Conservation (phyloP, 208 protist genomes). For the Hexamita inflata region DNA sequence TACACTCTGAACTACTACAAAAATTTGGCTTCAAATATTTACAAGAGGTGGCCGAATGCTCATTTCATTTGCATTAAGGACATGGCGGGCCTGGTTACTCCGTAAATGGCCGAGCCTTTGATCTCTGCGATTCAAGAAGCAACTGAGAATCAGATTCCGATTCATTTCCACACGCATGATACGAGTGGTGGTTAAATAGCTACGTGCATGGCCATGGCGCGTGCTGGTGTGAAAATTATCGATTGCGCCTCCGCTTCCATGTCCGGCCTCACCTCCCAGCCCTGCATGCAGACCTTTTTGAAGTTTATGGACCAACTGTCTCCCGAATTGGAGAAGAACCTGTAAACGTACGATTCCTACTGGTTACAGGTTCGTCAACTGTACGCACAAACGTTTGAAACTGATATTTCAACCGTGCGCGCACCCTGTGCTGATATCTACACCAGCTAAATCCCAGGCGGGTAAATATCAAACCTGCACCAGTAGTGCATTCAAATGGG, state of each 20-base stretch:
- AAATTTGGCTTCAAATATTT: slow-evolving; percentile 30
- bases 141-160: slow-evolving; percentile 52
- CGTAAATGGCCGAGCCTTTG: slow-evolving; percentile 43
- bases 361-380: slow-evolving; percentile 29
- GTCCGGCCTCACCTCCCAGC: slow-evolving; percentile 62
- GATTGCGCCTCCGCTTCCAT: slow-evolving; percentile 54
- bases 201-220: slow-evolving; percentile 53
- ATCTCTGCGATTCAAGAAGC: slow-evolving; percentile 50
- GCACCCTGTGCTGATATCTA: slow-evolving; percentile 47
- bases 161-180: slow-evolving; percentile 74
- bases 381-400: slow-evolving; percentile 28
- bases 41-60: slow-evolving; percentile 35
- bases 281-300: slow-evolving; percentile 58
- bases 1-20: slow-evolving; percentile 52
- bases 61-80: slow-evolving; percentile 67
- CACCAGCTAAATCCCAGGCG: slow-evolving; percentile 58
- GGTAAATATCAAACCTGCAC: slow-evolving; percentile 64
- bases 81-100: slow-evolving; percentile 62
- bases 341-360: slow-evolving; percentile 22
- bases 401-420: not conserved
- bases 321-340: not conserved
- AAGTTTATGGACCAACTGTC: slow-evolving; percentile 35
- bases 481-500: slow-evolving; percentile 59
- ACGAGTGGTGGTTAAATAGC: slow-evolving; percentile 60
- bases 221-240: slow-evolving; percentile 62